phyloP scores from a whole-genome alignment of 495 filamentous ascomycete species.

The Cercophora newfieldiana region DNA sequence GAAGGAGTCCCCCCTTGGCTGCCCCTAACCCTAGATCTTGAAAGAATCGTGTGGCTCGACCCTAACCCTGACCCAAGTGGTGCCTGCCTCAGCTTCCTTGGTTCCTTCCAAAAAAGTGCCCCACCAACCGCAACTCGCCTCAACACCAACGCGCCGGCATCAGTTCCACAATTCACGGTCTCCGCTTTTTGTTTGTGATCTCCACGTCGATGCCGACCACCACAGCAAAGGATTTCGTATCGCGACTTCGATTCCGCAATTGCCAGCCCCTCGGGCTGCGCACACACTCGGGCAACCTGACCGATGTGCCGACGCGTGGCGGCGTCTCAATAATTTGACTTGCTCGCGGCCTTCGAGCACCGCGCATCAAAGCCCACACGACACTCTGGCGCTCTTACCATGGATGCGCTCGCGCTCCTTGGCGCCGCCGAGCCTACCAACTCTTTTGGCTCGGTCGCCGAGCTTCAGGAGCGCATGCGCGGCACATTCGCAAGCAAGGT shows the following conservation, averaged over 20 bases:
- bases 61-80: background rate
- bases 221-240: background rate
- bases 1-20: too few species aligned
- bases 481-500: slow-evolving; percentile 35
- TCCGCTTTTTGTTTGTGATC: background rate
- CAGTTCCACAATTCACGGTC: background rate
- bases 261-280: background rate
- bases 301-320: background rate
- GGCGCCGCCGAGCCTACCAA: slow-evolving; percentile 30
- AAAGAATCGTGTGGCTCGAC: background rate
- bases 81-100: background rate
- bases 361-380: background rate
- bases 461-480: slow-evolving; percentile 42
- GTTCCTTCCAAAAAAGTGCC: background rate
- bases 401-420: slow-evolving; percentile 39
- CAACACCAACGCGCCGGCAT: too few species aligned
- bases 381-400: slow-evolving; percentile 11
- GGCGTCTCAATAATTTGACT: background rate
- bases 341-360: background rate
- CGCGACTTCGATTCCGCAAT: background rate
- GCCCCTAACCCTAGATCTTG: slow-evolving; percentile 9
- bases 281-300: background rate
- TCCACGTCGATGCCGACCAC: background rate
- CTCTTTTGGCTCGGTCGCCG: slow-evolving; percentile 40
- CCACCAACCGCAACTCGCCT: background rate